Conservation (phyloP, 2,329 filamentous ascomycete species). For the Parasarocladium wereldwijsianum region DNA sequence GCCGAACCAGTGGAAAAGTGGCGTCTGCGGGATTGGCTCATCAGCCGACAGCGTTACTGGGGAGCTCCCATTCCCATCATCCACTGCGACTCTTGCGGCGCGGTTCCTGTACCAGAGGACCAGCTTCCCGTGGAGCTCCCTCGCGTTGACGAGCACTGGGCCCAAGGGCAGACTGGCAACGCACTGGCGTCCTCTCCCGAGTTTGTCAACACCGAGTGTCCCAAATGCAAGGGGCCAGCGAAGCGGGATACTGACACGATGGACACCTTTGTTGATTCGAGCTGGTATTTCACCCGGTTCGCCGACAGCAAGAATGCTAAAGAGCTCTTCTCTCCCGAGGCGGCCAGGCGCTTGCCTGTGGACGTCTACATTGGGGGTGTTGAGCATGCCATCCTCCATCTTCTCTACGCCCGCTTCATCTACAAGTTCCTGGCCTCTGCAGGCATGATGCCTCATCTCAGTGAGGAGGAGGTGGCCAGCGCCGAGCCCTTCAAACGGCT, state of each 20-base stretch:
- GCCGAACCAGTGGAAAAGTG: constrained; percentile 56
- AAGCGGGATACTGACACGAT: constrained; percentile 85
- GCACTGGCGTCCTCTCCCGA: constrained; percentile 56
- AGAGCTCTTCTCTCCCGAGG: constrained; percentile 45
- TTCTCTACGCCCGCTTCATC: constrained; percentile 80
- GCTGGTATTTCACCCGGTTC: constrained; percentile 84
- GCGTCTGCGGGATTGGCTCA: constrained; percentile 77
- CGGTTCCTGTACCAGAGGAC: constrained; percentile 61
- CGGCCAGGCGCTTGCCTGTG: constrained; percentile 52
- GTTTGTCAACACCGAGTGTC: constrained; percentile 65
- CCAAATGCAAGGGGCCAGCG: constrained; percentile 54
- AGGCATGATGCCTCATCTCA: constrained; percentile 24
- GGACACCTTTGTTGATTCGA: constrained; percentile 93
- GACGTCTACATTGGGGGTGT: constrained; percentile 83
- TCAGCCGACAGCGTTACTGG: constrained; percentile 89
- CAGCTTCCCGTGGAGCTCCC: constrained; percentile 68
- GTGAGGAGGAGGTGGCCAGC: constrained; percentile 16
- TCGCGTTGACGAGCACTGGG: constrained; percentile 51
- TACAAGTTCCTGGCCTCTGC: constrained; percentile 67
- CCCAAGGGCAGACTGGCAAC: constrained; percentile 57
- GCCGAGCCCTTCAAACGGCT: constrained; percentile 72
- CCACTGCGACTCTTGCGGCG: constrained; percentile 63
- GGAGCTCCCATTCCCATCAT: constrained; percentile 81
- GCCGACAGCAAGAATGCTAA: constrained; percentile 52
- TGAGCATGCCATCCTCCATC: constrained; percentile 80